Base-by-base conservation (phyloP, 2,329 filamentous ascomycete species). In the Nemania serpens region DNA sequence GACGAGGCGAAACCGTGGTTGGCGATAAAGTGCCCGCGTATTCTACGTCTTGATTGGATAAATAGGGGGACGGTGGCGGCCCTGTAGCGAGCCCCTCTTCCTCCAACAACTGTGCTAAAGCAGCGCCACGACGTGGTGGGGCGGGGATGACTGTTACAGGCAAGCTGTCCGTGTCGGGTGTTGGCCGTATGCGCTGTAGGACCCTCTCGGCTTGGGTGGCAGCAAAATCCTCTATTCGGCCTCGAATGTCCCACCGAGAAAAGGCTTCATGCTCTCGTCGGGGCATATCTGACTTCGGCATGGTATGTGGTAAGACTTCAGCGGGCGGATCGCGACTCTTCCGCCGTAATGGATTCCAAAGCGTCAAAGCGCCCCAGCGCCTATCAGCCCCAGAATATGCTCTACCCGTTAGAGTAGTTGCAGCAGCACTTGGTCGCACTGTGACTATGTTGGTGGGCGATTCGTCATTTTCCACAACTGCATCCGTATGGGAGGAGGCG, bases 121-220 rank as follows among this genome's bases (percentile, higher is more conserved):
- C 82, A 0, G 82, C 80, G 5, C 85, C 84, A 59, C 80, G 77
- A n/a, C 86, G 79, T 37, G 81, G 79, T 17, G 86, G 86, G 0
- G 86, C 85, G 2, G 86, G 86, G 13, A 89, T 87, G 7, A 87
- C 81, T 17, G 79, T 85, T 1, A 86, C 80, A 1, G 85, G 84
- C 17, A 88, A 74, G 61, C 79, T 81, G 18, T 82, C 82, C 1
- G 81, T 84, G 66, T 84, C 81, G 0, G 81, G 78, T 0, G 80
- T 81, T 10, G 84, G 81, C 11, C 82, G 78, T 48, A 86, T 78
- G 59, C 77, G 81, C 56, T 88, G 85, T 10, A 84, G 78, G 5
- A 88, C 72, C 69, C 79, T 83, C 64, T 88, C 86, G 0, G 85
- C 86, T 63, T 88, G 85, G 7, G 78, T 81, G 1, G 79, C 84